phyloP scores from a whole-genome alignment of 352 stramenopile genomes.

The Pythium volutum region DNA sequence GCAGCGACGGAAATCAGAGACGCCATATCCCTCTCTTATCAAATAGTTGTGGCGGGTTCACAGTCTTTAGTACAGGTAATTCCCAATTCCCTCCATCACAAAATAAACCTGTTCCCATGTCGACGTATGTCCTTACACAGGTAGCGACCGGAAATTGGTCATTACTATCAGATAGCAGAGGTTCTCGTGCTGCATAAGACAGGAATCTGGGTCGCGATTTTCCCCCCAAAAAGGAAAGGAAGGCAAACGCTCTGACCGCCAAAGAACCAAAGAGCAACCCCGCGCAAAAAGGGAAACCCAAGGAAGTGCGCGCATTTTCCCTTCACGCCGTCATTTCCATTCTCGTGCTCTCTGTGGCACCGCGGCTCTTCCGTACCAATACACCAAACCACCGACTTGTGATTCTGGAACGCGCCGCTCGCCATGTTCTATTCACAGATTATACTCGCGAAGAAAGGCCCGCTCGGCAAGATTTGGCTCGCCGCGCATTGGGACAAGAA shows the following conservation, averaged over 20 bases:
- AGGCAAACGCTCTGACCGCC: neutral
- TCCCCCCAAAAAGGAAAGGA: constrained; percentile 7
- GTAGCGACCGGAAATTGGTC: constrained; percentile 1
- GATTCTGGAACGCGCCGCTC: neutral
- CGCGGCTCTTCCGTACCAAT: neutral
- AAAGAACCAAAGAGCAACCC: too few relatives aligned
- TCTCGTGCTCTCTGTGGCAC: neutral
- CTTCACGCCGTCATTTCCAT: neutral
- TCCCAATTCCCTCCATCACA: neutral
- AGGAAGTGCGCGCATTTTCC: neutral
- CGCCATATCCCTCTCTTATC: neutral
- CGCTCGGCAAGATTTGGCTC: constrained; percentile 98
- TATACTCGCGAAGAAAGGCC: constrained; percentile 98
- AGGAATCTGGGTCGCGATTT: neutral
- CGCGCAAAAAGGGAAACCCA: neutral
- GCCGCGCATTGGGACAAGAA: constrained; percentile 99
- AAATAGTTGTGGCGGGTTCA: constrained; percentile 21
- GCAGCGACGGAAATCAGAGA: neutral
- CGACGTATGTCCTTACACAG: neutral
- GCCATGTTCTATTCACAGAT: constrained; percentile 99
- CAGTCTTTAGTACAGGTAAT: constrained; percentile 8
- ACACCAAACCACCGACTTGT: neutral
- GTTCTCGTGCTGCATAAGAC: neutral
- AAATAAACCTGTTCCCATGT: neutral
- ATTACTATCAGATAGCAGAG: constrained; percentile 17